Evolutionary conservation across 1,284 basidiomycete species (phyloP), one percentile per base, ranked within the genome.

Genomic region (Leccinum discolor): DNA sequence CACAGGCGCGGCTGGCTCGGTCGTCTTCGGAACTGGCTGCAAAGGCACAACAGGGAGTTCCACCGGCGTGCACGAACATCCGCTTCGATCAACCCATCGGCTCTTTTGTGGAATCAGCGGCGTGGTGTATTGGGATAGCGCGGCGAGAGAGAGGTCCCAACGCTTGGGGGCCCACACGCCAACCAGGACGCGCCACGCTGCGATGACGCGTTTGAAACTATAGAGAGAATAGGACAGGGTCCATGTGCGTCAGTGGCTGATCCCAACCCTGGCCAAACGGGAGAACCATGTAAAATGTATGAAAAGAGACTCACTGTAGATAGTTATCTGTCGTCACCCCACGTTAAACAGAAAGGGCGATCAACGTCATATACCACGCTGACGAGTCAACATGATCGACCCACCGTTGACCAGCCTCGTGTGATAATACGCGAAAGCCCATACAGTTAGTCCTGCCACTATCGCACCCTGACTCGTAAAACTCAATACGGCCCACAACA

Each of bases 131-230:
- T 87, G 88, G n/a, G 89, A 84, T 50, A 96, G 82, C 8, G 89
- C 88, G 23, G 83, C 71, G 18, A 88, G 73, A 4, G 91, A 86
- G 64, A 96, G 81, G 70, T 97, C 95, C 85, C 88, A 93, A 52
- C 80, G 82, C 73, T 88, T 89, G 8, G 95, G 94, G 2, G 86
- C 84, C 95, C 95, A 98, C 11, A 97, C 88, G 12, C 95, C 96
- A 68, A 96, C 86, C 12, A 98, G 84, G 16, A 96, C 88, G 62
- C 94, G 89, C 95, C 95, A 98, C 11, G 94, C 89, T 5, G 95
- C 92, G 35, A 91, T 83, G 52, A 96, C 84, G 58, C 90, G 91
- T 79, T 95, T 96, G 63, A 87, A 85, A 60, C 91, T 93, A 52
- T 52, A 4, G 12, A 52, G 21, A 14, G 50, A 69, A 14, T 12